phyloP scores from a whole-genome alignment of 352 stramenopile genomes.

The Globisporangium middletonii region DNA sequence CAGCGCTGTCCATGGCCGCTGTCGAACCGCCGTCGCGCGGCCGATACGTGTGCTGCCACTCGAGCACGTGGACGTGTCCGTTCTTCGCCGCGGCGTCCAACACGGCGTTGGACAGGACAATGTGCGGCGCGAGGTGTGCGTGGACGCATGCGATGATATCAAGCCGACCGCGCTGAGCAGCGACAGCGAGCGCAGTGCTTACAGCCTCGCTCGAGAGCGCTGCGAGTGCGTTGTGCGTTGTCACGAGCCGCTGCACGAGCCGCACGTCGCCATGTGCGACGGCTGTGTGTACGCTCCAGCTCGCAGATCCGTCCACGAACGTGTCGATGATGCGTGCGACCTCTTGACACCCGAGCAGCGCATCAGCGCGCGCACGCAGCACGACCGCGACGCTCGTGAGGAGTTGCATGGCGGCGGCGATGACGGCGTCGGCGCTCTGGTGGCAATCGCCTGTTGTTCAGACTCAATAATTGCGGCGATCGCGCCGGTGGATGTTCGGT shows the following conservation, averaged over 20 bases:
- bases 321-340: slow-evolving; percentile 7
- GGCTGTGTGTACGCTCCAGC: slow-evolving; percentile 3
- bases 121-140: background rate
- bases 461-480: background rate
- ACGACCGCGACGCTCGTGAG: slow-evolving; percentile 6
- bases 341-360: slow-evolving; percentile 5
- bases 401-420: background rate
- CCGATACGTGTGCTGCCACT: slow-evolving; percentile 4
- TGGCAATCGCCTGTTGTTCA: background rate
- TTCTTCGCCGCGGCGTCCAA: slow-evolving; percentile 7
- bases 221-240: background rate
- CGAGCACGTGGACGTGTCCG: slow-evolving; percentile 4
- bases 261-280: slow-evolving; percentile 2
- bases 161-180: background rate
- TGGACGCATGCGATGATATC: slow-evolving; percentile 8
- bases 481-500: too few relatives aligned
- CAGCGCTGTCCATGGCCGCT: slow-evolving; percentile 5
- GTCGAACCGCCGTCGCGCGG: slow-evolving; percentile 5
- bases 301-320: slow-evolving; percentile 5
- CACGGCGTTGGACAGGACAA: background rate
- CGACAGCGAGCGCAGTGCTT: background rate
- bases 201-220: slow-evolving; percentile 1
- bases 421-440: too few relatives aligned
- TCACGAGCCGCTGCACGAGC: slow-evolving; percentile 7
- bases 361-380: slow-evolving; percentile 2